Evolutionary conservation across 441 rosid genomes (phyloP), one percentile per base, ranked within the genome.

Genomic region (Eutrema salsugineum): DNA sequence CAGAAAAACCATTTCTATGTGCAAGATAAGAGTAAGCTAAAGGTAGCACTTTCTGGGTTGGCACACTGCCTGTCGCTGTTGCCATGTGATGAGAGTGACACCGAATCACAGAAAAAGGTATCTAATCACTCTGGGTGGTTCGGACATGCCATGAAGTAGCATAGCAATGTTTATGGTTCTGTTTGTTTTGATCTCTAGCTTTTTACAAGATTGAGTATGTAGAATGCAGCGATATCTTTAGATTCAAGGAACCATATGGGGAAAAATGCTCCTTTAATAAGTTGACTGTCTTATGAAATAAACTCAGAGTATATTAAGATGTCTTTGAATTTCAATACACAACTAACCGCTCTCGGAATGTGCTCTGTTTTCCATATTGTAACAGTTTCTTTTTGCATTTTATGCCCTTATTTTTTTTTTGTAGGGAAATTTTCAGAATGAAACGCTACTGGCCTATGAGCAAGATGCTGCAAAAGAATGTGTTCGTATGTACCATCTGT

Each of bases 21-120:
- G 64, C 87, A 93, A 82, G 96, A 93, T 57, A 93, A 82, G 81
- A 83, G 83, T 70, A 88, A 88, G 81, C 88, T 95, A 19, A 91
- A 78, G 71, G 86, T 69, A 77, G 86, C 83, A 51, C 91, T 95
- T 81, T 78, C 83, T 64, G 95, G 98, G 19, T 76, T 95, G 70
- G 79, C 79, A 33, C 86, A 72, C 71, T 95, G 98, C 83, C 79
- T 95, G 74, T 87, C 88, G 9, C 58, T 95, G 64, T 80, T 93
- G 80, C 88, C 91, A 66, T 70, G 79, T 66, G 77, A 76, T 39
- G 79, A 75, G 68, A 69, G 77, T 46, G 77, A 81, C 68, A 76
- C 44, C 15, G 70, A 80, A 50, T 70, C 78, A 44, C 54, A 51
- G 51, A 80, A 73, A 63, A 80, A 91, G 87, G 97, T 89, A 70